Conservation (phyloP, 495 filamentous ascomycete genomes). For the Penicillium tannophilum region DNA sequence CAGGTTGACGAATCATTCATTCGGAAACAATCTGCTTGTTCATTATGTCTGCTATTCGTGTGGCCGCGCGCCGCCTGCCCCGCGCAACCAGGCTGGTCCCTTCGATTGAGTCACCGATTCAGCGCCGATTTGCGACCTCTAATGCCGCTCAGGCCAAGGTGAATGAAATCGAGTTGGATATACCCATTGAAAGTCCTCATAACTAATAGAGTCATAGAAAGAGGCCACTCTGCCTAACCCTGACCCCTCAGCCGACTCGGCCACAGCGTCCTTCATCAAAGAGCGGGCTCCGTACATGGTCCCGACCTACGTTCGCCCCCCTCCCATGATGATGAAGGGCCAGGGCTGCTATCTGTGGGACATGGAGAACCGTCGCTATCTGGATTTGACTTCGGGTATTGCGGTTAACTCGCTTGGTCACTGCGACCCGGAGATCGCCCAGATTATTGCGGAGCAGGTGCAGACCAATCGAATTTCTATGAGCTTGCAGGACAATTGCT, state of each 20-base stretch:
- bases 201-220: slow-evolving; percentile 44
- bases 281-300: slow-evolving; percentile 86
- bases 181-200: neutral
- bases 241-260: slow-evolving; percentile 78
- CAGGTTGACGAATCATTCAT: neutral
- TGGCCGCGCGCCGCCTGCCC: slow-evolving; percentile 45
- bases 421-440: slow-evolving; percentile 69
- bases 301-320: slow-evolving; percentile 89
- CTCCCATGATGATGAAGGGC: slow-evolving; percentile 84
- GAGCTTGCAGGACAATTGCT: slow-evolving; percentile 14
- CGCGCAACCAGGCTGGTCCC: slow-evolving; percentile 33
- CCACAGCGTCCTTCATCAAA: slow-evolving; percentile 70
- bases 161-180: slow-evolving; percentile 15
- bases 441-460: slow-evolving; percentile 76
- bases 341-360: slow-evolving; percentile 88
- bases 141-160: slow-evolving; percentile 26
- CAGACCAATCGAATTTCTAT: slow-evolving; percentile 1
- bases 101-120: slow-evolving; percentile 40
- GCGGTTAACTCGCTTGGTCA: slow-evolving; percentile 94
- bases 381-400: slow-evolving; percentile 95
- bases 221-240: slow-evolving; percentile 68
- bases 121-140: slow-evolving; percentile 39
- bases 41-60: slow-evolving; percentile 31
- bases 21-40: neutral
- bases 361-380: slow-evolving; percentile 81